Evolutionary conservation across 1,284 basidiomycete species (phyloP).

Genomic region (Ustilago lituana): DNA sequence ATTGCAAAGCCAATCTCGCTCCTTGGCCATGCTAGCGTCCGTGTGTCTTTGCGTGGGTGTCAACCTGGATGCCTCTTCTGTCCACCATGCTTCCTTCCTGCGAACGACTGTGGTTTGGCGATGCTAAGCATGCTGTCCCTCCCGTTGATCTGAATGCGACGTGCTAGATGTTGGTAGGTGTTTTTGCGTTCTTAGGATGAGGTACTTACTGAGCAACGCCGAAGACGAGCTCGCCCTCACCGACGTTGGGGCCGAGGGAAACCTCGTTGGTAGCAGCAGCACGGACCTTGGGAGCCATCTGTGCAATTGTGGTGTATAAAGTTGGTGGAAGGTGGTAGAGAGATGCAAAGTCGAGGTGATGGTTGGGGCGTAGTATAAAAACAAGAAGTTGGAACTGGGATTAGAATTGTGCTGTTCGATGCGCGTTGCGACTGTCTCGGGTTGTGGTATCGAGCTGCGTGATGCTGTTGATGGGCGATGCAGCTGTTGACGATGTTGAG

Average conservation of each 20-base stretch:
- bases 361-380: no score
- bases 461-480: slow-evolving; percentile 1
- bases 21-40: no score
- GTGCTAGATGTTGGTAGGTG: slow-evolving; percentile 6
- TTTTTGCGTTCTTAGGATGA: not conserved
- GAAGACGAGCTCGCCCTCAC: slow-evolving; percentile 67
- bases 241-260: slow-evolving; percentile 67
- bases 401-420: slow-evolving; percentile 22
- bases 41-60: no score
- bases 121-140: no score
- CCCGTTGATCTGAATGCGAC: slow-evolving; percentile 13
- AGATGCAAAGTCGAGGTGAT: slow-evolving; percentile 1
- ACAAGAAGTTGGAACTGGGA: not conserved
- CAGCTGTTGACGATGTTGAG: slow-evolving; percentile 10
- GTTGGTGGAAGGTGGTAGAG: not conserved
- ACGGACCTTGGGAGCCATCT: slow-evolving; percentile 66
- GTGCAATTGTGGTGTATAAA: slow-evolving; percentile 9
- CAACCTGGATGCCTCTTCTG: no score
- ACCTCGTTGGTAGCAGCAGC: slow-evolving; percentile 60
- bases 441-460: slow-evolving; percentile 1
- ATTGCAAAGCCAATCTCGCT: no score
- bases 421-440: not conserved
- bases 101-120: no score
- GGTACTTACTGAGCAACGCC: slow-evolving; percentile 65
- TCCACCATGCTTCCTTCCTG: no score